Base-by-base conservation (phyloP, 345 rosid genomes). In the Eucalyptus tenuipes region DNA sequence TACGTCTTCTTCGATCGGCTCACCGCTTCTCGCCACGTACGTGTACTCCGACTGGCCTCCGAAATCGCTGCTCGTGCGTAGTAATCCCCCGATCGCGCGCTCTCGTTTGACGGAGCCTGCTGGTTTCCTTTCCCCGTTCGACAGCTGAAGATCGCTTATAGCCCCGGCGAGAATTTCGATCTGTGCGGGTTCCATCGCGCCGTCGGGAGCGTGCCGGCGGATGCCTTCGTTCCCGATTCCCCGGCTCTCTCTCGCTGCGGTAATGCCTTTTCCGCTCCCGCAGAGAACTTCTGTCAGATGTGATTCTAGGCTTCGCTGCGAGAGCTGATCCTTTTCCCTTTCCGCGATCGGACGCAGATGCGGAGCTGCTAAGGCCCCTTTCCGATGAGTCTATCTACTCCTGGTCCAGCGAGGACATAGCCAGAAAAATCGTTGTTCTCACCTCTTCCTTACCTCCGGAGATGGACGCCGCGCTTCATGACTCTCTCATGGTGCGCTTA, bases 111-210 rank as follows among this genome's bases (percentile, higher is more conserved):
- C 59, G 71, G 7, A 27, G 18, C 29, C 42, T 25, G 16, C 75
- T 16, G 86, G n/a, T 53, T 82, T 52, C 57, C 57, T 64, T 29
- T 27, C 17, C 53, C 27, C 29, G 71, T 45, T 50, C 50, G 87
- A 88, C 95, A 96, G 98, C 89, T 97, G 15, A 94, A 93, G 88
- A 49, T 96, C 87, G 97, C 96, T 20, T 94, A 95, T 88, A 88
- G 91, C 89, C 98, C 98, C 66, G 85, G 91, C 87, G 93, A 94
- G 91, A 91, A 93, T 90, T 97, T 94, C 89, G 89, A 92, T 89
- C 94, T 97, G 48, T 93, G 95, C 45, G 98, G 94, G 88, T 97
- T 97, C 81, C 99, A 97, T 91, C 96, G 91, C 2, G 97, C 99
- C 87, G 97, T 96, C 87, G 93, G 94, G 86, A 93, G 89, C 91